These are phyloP conservation scores for Dryadomyces sulphureus DNA, from an alignment of 2,329 filamentous ascomycete species.

Conservation along the genomic window DNA sequence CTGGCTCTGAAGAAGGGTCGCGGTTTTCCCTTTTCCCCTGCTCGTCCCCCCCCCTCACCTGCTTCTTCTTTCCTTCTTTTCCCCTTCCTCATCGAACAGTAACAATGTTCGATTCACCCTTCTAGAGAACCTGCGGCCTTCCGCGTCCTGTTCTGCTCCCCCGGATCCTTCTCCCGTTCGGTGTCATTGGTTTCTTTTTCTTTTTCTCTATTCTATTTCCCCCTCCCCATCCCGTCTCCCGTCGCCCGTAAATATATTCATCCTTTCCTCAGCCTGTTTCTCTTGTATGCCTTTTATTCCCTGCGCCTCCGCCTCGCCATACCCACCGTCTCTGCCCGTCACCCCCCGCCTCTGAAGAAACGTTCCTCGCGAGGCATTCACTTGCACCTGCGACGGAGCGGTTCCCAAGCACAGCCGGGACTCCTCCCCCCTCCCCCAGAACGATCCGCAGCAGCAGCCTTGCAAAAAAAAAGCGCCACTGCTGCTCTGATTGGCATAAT, in stretches of 20 bases:
- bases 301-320: background rate
- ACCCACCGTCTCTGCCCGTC: background rate
- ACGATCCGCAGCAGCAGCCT: background rate
- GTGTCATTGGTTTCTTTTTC: background rate
- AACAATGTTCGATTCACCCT: slow-evolving; percentile 36
- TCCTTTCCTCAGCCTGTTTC: background rate
- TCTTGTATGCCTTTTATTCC: background rate
- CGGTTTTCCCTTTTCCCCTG: background rate
- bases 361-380: slow-evolving; percentile 21
- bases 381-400: slow-evolving; percentile 20
- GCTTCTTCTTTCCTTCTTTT: background rate
- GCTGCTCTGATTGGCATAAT: background rate
- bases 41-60: slow-evolving; percentile 15
- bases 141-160: slow-evolving; percentile 2
- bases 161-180: background rate
- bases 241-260: background rate
- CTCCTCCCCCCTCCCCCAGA: background rate
- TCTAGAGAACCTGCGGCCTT: slow-evolving; percentile 24
- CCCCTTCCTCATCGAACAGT: slow-evolving; percentile 29
- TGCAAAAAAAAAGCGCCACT: background rate
- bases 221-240: background rate
- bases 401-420: background rate
- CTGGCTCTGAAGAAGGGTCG: no score
- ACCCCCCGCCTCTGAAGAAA: no score
- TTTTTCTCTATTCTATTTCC: background rate